These are phyloP conservation scores for Spizellomyces sp. DNA, from an alignment of 192 early-diverging fungal species.

Conservation along the genomic window DNA sequence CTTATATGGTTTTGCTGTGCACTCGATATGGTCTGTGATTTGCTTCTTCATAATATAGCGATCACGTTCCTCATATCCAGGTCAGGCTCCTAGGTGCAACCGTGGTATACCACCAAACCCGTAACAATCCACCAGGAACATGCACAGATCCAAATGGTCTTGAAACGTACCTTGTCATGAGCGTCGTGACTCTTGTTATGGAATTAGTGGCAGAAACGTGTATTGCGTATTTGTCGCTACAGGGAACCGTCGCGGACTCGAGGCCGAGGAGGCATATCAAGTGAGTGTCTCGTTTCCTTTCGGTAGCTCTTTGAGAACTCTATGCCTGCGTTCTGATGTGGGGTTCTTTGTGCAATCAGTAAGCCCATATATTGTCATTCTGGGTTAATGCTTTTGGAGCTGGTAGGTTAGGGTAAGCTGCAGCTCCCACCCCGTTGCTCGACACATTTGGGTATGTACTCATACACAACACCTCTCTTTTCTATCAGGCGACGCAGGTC, in stretches of 20 bases:
- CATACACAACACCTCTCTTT: neutral
- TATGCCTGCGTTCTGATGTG: too few relatives aligned
- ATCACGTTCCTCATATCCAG: neutral
- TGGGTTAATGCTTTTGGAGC: slow-evolving; percentile 16
- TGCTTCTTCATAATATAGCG: neutral
- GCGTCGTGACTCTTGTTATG: slow-evolving; percentile 6
- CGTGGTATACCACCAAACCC: slow-evolving; percentile 19
- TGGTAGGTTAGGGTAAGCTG: slow-evolving; percentile 5
- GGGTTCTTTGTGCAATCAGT: neutral
- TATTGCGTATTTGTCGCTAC: slow-evolving; percentile 30
- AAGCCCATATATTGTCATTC: slow-evolving; percentile 32
- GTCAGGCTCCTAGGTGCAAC: slow-evolving; percentile 18
- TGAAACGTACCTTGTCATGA: slow-evolving; percentile 15
- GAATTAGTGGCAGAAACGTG: slow-evolving; percentile 27
- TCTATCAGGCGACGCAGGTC: slow-evolving; percentile 14
- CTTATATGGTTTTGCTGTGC: slow-evolving; percentile 16
- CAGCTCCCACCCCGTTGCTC: too few relatives aligned
- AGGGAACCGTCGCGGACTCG: slow-evolving; percentile 40
- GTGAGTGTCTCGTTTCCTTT: slow-evolving; percentile 1
- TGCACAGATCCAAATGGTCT: slow-evolving; percentile 19
- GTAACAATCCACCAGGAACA: slow-evolving; percentile 1
- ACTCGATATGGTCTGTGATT: slow-evolving; percentile 17
- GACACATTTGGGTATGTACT: neutral
- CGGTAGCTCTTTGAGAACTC: neutral
- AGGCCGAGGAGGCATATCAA: slow-evolving; percentile 28